Evolutionary conservation across 441 rosid species (phyloP).

Genomic region (Brassica balearica): DNA sequence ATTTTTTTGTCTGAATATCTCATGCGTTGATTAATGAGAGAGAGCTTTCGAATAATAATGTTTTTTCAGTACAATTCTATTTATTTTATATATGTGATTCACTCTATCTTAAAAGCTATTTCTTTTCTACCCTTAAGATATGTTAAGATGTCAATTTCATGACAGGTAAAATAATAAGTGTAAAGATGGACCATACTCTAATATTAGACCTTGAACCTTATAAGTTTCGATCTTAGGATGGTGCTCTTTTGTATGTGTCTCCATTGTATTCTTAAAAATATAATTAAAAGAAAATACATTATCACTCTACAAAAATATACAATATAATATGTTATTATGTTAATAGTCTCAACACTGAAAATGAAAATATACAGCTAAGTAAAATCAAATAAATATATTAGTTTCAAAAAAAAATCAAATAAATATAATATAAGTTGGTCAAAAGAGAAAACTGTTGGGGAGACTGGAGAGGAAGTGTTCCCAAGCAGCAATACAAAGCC

Average conservation of each 20-base stretch:
- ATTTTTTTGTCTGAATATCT: neutral
- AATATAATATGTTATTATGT: neutral
- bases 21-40: constrained; percentile 11
- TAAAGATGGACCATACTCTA: constrained; percentile 35
- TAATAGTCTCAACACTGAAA: neutral
- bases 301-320: neutral
- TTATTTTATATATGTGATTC: constrained; percentile 1
- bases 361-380: neutral
- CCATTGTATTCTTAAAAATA: neutral
- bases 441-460: constrained; percentile 23
- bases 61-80: neutral
- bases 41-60: constrained; percentile 8
- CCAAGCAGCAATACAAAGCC: constrained; percentile 79
- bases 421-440: constrained; percentile 31
- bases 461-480: constrained; percentile 51
- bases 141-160: constrained; percentile 5
- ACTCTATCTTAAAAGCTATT: neutral
- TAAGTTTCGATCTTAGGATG: neutral
- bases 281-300: neutral
- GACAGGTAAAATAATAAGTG: constrained; percentile 5
- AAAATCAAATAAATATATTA: neutral
- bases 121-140: neutral
- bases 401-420: neutral
- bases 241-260: constrained; percentile 34
- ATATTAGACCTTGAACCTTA: constrained; percentile 20